phyloP scores from a whole-genome alignment of 164 flowering plant species.

The Echeveria elegans region DNA sequence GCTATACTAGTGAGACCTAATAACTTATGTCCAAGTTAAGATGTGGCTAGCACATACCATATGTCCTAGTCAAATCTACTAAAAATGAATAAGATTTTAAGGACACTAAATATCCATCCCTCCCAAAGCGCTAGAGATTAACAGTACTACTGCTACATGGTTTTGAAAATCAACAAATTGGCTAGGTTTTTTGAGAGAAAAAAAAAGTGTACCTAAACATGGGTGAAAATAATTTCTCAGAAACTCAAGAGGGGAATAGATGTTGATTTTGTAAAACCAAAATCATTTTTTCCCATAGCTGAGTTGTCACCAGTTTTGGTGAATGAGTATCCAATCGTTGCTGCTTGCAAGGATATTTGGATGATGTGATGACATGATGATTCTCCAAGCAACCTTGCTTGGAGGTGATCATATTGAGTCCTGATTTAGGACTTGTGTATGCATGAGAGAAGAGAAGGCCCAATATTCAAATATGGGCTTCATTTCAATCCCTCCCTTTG shows the following conservation, averaged over 20 bases:
- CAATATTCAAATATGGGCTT: conserved; percentile 23
- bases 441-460: conserved; percentile 17
- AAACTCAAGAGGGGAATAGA: too few relatives aligned
- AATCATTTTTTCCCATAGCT: background rate
- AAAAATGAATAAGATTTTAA: background rate
- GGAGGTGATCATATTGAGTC: conserved; percentile 39
- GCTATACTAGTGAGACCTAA: conserved; percentile 9
- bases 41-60: background rate
- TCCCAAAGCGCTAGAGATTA: background rate
- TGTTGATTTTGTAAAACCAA: background rate
- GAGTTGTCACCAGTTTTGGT: background rate
- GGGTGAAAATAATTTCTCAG: too few relatives aligned
- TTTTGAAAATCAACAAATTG: background rate
- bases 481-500: conserved; percentile 5
- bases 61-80: background rate
- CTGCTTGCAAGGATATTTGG: conserved; percentile 1
- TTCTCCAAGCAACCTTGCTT: conserved; percentile 21
- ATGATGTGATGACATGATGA: background rate
- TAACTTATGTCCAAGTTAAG: background rate
- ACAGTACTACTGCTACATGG: background rate
- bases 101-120: background rate
- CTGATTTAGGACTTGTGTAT: conserved; percentile 36
- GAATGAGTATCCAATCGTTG: background rate
- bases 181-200: too few relatives aligned
- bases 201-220: too few relatives aligned